A percentile compares a stretch with the other conserved stretches of the same genome.
Evolutionary conservation across 176 grass and related monocot species (phyloP).

Genomic region (Hordeum marinum): DNA sequence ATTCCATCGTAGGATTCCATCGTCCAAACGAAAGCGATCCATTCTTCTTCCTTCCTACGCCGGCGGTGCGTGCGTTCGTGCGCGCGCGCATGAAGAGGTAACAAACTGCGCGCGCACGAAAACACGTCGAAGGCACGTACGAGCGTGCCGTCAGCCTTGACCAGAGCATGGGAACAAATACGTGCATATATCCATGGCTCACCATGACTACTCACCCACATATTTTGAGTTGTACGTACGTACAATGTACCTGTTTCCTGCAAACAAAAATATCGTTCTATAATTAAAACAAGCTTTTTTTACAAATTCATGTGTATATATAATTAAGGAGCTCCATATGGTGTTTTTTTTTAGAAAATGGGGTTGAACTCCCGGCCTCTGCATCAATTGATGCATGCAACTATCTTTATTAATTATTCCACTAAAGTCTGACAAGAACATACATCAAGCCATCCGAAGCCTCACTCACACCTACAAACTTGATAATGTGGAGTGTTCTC

Average conservation of each 20-base stretch:
- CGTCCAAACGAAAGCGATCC: background rate
- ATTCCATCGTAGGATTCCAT: background rate
- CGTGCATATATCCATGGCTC: too few relatives aligned
- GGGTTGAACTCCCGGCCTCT: too few relatives aligned
- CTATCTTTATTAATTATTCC: too few relatives aligned
- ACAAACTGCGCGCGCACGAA: background rate
- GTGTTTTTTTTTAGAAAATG: too few relatives aligned
- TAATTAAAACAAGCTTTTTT: background rate
- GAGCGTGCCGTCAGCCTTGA: conserved; percentile 26
- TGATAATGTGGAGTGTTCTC: too few relatives aligned
- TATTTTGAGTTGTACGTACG: too few relatives aligned
- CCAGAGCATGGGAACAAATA: background rate
- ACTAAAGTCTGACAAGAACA: too few relatives aligned
- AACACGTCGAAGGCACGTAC: background rate
- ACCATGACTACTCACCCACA: too few relatives aligned
- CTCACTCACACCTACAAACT: too few relatives aligned
- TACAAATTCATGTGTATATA: background rate
- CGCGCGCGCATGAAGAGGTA: background rate
- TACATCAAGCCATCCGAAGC: too few relatives aligned
- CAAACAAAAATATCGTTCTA: background rate
- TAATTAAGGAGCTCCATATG: background rate
- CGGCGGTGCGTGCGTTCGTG: background rate
- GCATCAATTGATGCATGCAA: too few relatives aligned
- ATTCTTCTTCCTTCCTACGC: background rate
- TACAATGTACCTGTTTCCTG: too few relatives aligned